phyloP scores from a whole-genome alignment of 768 basidiomycete species.

The Suillus americanus region DNA sequence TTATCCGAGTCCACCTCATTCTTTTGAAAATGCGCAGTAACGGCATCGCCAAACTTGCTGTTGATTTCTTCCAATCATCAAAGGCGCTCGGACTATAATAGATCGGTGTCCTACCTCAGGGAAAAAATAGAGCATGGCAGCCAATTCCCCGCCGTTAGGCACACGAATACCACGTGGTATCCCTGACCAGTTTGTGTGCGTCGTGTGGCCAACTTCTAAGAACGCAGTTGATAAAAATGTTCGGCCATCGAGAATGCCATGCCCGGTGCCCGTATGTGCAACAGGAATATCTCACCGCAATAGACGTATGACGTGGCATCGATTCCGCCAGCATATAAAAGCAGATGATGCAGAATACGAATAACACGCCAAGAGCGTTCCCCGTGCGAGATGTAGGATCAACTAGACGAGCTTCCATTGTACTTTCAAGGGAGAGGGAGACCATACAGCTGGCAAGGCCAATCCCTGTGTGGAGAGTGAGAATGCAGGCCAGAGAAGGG shows the following conservation, averaged over 20 bases:
- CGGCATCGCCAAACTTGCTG: too few species aligned
- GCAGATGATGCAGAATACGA: conserved; percentile 6
- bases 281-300: conserved; percentile 1
- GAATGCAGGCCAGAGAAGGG: background rate
- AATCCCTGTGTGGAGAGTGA: background rate
- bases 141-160: background rate
- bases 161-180: conserved; percentile 2
- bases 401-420: background rate
- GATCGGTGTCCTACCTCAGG: background rate
- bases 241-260: conserved; percentile 1
- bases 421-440: background rate
- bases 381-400: background rate
- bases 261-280: background rate
- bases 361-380: conserved; percentile 1
- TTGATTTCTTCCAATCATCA: background rate
- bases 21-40: too few species aligned
- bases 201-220: background rate
- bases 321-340: conserved; percentile 6
- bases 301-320: conserved; percentile 1
- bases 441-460: background rate
- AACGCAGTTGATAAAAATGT: conserved; percentile 4
- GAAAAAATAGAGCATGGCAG: background rate
- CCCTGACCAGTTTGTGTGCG: background rate
- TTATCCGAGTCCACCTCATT: too few species aligned
- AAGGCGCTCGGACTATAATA: background rate